Evolutionary conservation across 805 yeast genomes (phyloP), one percentile per base, ranked within the genome.

Genomic region (Debaryomyces castellii): DNA sequence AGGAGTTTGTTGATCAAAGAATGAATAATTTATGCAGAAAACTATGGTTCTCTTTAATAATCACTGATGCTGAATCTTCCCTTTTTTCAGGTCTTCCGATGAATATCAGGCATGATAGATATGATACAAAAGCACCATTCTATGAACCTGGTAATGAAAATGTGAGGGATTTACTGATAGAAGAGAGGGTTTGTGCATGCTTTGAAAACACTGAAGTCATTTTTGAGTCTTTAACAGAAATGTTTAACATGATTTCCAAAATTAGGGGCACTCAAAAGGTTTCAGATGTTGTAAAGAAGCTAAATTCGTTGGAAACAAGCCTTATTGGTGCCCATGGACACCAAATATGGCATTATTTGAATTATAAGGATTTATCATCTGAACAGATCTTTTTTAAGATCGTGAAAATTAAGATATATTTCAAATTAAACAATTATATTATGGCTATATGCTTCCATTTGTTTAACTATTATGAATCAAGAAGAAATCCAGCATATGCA

Each of bases 101-200:
- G 24, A 47, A 43, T 39, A 48, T 56, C 1, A 50, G 17, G 65
- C 61, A 50, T 40, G 65, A 27, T 17, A 52, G 46, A 25, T 51
- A 40, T 44, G 68, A 64, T 33, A 44, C 59, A 3, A 53, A 53
- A 20, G 37, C 49, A 12, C 67, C 68, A 0, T 52, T 34, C 22
- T 55, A 41, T 39, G 38, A 41, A 3, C 43, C 69, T 65, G 78
- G 67, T 4, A 54, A 52, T 12, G 51, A 57, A 3, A 68, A 67
- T 41, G 55, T 56, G 10, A 23, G 32, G 4, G 67, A 69, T 50
- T 51, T 62, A 12, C 62, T 57, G 8, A 39, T 60, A 18, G 80
- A 76, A 39, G 44, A 54, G 10, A 62, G 52, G 7, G 55, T 70
- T 1, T 50, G 60, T 16, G 6, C 45, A 1, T 16, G 53, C 5